phyloP scores from a whole-genome alignment of 805 yeast genomes.

The Pichia insulana region DNA sequence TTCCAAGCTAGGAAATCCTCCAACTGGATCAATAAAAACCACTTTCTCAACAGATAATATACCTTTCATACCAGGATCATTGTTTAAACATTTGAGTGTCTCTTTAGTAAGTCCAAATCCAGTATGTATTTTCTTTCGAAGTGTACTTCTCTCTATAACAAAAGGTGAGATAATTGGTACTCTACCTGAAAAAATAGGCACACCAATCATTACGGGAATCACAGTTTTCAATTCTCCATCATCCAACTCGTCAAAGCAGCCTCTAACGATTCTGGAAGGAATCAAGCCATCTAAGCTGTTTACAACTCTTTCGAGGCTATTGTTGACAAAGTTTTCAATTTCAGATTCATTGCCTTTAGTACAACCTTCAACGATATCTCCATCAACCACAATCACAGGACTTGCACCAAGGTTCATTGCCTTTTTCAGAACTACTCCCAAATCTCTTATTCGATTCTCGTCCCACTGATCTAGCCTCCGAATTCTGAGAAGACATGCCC shows the following conservation, averaged over 20 bases:
- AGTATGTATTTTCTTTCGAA: slow-evolving; percentile 25
- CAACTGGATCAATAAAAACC: slow-evolving; percentile 67
- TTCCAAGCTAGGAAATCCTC: slow-evolving; percentile 88
- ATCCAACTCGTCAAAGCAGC: slow-evolving; percentile 28
- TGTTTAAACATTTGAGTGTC: slow-evolving; percentile 29
- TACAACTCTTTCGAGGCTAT: slow-evolving; percentile 9
- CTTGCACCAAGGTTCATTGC: slow-evolving; percentile 44
- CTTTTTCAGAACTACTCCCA: slow-evolving; percentile 8
- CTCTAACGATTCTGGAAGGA: slow-evolving; percentile 26
- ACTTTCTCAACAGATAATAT: slow-evolving; percentile 67
- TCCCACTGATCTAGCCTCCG: slow-evolving; percentile 28
- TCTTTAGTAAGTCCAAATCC: slow-evolving; percentile 35
- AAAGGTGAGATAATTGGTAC: slow-evolving; percentile 62
- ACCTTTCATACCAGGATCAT: slow-evolving; percentile 17
- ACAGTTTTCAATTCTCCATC: slow-evolving; percentile 17
- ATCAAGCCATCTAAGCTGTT: slow-evolving; percentile 2
- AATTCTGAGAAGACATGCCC: slow-evolving; percentile 52
- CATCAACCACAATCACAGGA: slow-evolving; percentile 59
- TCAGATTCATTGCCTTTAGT: slow-evolving; percentile 8
- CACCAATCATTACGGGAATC: slow-evolving; percentile 31
- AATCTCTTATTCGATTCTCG: neutral
- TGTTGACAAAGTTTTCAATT: slow-evolving; percentile 14
- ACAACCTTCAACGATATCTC: slow-evolving; percentile 14
- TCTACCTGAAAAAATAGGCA: slow-evolving; percentile 35
- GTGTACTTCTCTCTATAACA: slow-evolving; percentile 29